Base-by-base conservation (phyloP, 139 green algal species). In the Pedinophyceae sp. region DNA sequence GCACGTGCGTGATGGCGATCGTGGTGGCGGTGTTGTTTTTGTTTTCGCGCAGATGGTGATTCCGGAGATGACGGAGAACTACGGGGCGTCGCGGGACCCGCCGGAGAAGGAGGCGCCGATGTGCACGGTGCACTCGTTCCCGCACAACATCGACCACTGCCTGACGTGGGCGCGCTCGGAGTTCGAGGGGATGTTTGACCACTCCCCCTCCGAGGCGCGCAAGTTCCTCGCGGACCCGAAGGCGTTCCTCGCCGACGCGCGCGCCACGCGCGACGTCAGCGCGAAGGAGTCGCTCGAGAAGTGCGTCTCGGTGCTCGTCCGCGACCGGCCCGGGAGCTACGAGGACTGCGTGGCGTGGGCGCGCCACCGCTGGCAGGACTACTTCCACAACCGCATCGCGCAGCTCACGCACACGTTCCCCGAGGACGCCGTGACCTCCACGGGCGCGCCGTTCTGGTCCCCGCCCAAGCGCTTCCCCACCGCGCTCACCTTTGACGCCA, bases 51-150 rank as follows among this genome's bases (percentile, higher is more conserved):
- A 93, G 72, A 64, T 76, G 41, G 81, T 94, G 13, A 74, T 97
- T 24, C 91, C 90, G 0, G 54, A 69, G 19, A 27, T 94, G 20
- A 98, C 91, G 15, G 91, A 98, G 65, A 98, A 98, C 77, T 98
- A 98, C 62, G 89, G 82, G 24, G 82, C 83, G 2, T 80, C 65
- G 23, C 60, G 88, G 13, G 88, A 95, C 62, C 86, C 86, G 2
- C 86, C 86, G 0, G 87, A 95, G 69, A 93, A 90, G 73, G 77
- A 93, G 69, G 88, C 91, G 10, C 91, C 91, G 30, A 98, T 98
- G 91, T 98, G 91, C 75, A 98, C 91, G 1, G 57, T 98, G 50
- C 91, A 98, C 80, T 93, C 77, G 55, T 98, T 98, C 81, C 91
- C 91, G 22, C 91, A 97, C 81, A 98, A 97, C 76, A 98, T 98